These are phyloP conservation scores for Colletotrichum tropicicola DNA, from an alignment of 2,329 filamentous ascomycete species.

Conservation along the genomic window DNA sequence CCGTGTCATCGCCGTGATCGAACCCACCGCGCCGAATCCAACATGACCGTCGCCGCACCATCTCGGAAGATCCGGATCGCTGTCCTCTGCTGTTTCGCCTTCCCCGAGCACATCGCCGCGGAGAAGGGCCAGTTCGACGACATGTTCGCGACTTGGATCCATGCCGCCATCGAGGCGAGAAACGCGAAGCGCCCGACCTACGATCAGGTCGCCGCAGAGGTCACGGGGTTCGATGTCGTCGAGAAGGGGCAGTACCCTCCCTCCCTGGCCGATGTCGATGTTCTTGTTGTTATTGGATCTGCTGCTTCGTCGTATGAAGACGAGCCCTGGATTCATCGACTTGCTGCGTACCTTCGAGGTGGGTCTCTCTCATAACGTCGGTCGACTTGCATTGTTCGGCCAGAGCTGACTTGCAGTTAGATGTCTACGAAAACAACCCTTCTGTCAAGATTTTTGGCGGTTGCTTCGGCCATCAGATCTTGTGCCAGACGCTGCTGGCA, in stretches of 20 bases:
- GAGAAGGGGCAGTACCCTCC: slow-evolving; percentile 42
- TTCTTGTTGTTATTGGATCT: slow-evolving; percentile 49
- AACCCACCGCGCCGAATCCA: too few species aligned
- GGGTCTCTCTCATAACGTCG: too few species aligned
- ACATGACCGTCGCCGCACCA: background rate
- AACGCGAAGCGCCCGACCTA: background rate
- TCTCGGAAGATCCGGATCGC: background rate
- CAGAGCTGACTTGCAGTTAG: background rate
- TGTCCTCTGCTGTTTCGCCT: background rate
- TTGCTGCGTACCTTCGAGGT: slow-evolving; percentile 33
- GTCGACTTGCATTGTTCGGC: background rate
- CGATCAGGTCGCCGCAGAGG: slow-evolving; percentile 30
- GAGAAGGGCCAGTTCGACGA: background rate
- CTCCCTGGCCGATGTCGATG: slow-evolving; percentile 40
- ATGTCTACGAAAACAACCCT: slow-evolving; percentile 38
- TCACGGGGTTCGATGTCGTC: slow-evolving; percentile 45
- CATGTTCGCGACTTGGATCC: background rate
- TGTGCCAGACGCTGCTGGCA: slow-evolving; percentile 47
- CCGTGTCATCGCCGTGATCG: too few species aligned
- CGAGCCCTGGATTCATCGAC: slow-evolving; percentile 33
- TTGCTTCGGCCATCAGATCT: slow-evolving; percentile 53
- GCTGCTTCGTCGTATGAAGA: slow-evolving; percentile 42
- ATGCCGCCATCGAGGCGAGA: background rate
- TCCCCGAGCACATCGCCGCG: background rate
- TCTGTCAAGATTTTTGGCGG: slow-evolving; percentile 50